These are phyloP conservation scores for Colletotrichum coccodes DNA, from an alignment of 2,329 filamentous ascomycete genomes.

Conservation along the genomic window DNA sequence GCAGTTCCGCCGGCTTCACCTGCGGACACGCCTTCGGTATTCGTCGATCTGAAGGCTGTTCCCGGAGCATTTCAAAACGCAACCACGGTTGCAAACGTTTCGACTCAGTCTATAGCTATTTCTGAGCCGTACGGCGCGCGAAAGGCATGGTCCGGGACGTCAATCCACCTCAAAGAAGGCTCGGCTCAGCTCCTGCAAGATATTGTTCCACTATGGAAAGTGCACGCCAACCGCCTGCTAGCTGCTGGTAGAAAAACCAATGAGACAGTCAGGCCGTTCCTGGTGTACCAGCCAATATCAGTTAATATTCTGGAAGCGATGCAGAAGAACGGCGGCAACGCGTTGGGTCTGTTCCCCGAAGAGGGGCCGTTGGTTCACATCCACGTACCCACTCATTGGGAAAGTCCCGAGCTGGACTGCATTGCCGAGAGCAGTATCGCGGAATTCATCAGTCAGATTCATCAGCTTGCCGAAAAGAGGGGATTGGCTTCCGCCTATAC, in stretches of 20 bases:
- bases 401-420: constrained; percentile 40
- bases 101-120: constrained; percentile 37
- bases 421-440: constrained; percentile 37
- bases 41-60: constrained; percentile 37
- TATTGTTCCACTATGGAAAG: constrained; percentile 39
- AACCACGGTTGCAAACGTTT: constrained; percentile 38
- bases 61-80: constrained; percentile 35
- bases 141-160: constrained; percentile 25
- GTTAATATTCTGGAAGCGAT: constrained; percentile 44
- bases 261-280: constrained; percentile 32
- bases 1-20: constrained; percentile 18
- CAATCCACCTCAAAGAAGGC: neutral
- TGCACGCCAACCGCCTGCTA: constrained; percentile 29
- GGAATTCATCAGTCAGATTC: constrained; percentile 37
- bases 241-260: constrained; percentile 21
- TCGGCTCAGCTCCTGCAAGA: constrained; percentile 37
- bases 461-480: constrained; percentile 39
- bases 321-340: constrained; percentile 51
- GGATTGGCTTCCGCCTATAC: constrained; percentile 45
- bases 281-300: constrained; percentile 51
- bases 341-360: constrained; percentile 48
- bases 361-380: constrained; percentile 46
- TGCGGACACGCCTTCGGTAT: constrained; percentile 35
- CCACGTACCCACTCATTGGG: constrained; percentile 41
- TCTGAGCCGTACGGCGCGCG: constrained; percentile 38